Base-by-base conservation (phyloP, 2,329 filamentous ascomycete species). In the Chrysoporthe cubensis region DNA sequence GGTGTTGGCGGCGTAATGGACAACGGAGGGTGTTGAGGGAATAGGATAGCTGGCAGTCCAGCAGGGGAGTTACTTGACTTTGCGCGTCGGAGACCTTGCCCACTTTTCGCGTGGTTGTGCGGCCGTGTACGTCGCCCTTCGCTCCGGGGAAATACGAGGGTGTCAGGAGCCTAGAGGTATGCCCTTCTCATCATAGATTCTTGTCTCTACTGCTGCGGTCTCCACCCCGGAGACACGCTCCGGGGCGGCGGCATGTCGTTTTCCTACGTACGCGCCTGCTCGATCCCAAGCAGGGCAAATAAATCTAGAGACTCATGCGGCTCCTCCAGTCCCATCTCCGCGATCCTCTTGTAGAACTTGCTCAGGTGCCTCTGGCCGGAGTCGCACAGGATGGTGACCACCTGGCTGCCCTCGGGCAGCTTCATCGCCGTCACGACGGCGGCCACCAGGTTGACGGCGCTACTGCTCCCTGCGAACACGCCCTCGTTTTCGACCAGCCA, bases 401-500 rank as follows among this genome's bases (percentile, higher is more conserved):
- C 87, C 43, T 83, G 85, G 68, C 90, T 91, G 16, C 84, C 85
- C 64, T 80, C 76, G 4, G 87, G 87, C 70, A 94, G 80, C 54
- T 82, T 81, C 76, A 89, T 84, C 37, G 91, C 92, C 4, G 90
- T 84, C 62, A 85, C 85, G 11, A 92, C 89, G 32, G 92, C 91
- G 4, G 91, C 93, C 54, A 92, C 91, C 84, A 94, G 97, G 78
- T 99, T 99, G 64, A 99, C 95, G n/a, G 94, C 91, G 78, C 92
- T 97, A 77, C 93, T 97, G 77, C 94, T 97, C 9, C 96, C 96
- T 52, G 94, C 85, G 75, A 99, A 99, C 64, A 99, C 90, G 8
- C 96, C 96, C 78, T 99, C 96, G 71, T 94, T 91, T 80, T 98
- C 94, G 9, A 97, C 95, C 52, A 99, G 81, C 93, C 94, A 98